Conservation (phyloP, 1,284 basidiomycete genomes). For the Pisolithus thermaeus region DNA sequence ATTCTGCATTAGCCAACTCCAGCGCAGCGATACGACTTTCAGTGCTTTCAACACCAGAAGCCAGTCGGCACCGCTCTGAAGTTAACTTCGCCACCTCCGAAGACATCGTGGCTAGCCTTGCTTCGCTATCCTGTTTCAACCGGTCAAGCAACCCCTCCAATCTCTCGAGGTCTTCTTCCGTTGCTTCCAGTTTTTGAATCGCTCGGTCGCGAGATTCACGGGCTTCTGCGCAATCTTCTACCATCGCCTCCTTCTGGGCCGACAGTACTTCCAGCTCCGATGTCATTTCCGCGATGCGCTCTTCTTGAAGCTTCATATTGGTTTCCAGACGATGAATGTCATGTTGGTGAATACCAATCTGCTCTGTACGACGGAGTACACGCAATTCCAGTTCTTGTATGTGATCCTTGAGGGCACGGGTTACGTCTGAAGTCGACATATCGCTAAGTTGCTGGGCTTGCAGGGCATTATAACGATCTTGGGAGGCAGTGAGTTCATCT, state of each 20-base stretch:
- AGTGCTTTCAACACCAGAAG: neutral
- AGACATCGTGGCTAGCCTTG: slow-evolving; percentile 17
- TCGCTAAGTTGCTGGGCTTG: slow-evolving; percentile 57
- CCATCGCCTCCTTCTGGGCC: slow-evolving; percentile 67
- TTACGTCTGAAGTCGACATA: slow-evolving; percentile 52
- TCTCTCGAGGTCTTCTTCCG: slow-evolving; percentile 49
- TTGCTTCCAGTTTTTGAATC: slow-evolving; percentile 34
- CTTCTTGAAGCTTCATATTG: slow-evolving; percentile 66
- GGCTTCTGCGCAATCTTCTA: slow-evolving; percentile 72
- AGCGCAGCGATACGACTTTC: slow-evolving; percentile 10
- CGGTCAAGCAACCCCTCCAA: slow-evolving; percentile 40
- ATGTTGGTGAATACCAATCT: slow-evolving; percentile 68
- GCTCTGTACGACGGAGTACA: slow-evolving; percentile 57
- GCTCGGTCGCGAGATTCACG: slow-evolving; percentile 64
- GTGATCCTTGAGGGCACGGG: slow-evolving; percentile 50
- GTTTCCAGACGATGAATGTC: slow-evolving; percentile 68
- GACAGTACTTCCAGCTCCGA: slow-evolving; percentile 57
- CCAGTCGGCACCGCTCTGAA: slow-evolving; percentile 11
- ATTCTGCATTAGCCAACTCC: slow-evolving; percentile 12
- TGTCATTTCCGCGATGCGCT: slow-evolving; percentile 61
- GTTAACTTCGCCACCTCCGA: slow-evolving; percentile 11
- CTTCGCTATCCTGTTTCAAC: slow-evolving; percentile 7
- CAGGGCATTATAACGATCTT: slow-evolving; percentile 52
- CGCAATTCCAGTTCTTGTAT: slow-evolving; percentile 60
- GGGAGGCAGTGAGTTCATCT: slow-evolving; percentile 47